phyloP scores from a whole-genome alignment of 176 grass and related monocot species.

The Oryza australiensis region DNA sequence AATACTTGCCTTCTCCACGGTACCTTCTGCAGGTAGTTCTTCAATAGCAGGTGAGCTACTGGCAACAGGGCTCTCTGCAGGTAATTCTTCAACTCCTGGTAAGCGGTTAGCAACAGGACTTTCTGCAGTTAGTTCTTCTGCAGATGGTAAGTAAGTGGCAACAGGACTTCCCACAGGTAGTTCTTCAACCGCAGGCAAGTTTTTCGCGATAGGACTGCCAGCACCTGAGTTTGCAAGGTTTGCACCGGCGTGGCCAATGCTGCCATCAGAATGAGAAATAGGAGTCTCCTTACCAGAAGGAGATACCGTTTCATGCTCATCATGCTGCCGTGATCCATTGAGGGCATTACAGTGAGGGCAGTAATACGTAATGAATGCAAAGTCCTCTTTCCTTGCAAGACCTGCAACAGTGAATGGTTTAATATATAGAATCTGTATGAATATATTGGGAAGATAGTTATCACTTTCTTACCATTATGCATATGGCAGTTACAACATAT shows the following conservation, averaged over 20 bases:
- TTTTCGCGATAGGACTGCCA: slow-evolving; percentile 18
- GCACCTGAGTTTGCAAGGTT: slow-evolving; percentile 40
- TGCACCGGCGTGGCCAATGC: slow-evolving; percentile 11
- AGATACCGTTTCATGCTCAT: slow-evolving; percentile 49
- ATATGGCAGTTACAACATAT: slow-evolving; percentile 88
- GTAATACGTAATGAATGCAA: slow-evolving; percentile 83
- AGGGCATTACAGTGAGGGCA: slow-evolving; percentile 83
- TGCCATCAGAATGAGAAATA: slow-evolving; percentile 29
- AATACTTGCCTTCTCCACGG: slow-evolving; percentile 2
- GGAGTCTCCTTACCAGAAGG: slow-evolving; percentile 56
- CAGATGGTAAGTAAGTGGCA: not conserved
- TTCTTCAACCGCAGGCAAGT: slow-evolving; percentile 15
- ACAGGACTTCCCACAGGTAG: slow-evolving; percentile 3
- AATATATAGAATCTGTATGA: not conserved
- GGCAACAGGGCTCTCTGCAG: not conserved
- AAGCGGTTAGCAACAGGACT: not conserved
- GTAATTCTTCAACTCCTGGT: slow-evolving; percentile 20
- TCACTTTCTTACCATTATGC: slow-evolving; percentile 72
- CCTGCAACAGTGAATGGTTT: slow-evolving; percentile 49
- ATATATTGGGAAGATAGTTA: not conserved
- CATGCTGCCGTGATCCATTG: slow-evolving; percentile 54
- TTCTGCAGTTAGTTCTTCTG: not conserved
- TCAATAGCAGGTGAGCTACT: slow-evolving; percentile 23
- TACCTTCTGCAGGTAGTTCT: slow-evolving; percentile 31
- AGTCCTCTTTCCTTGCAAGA: slow-evolving; percentile 89